These are phyloP conservation scores for Macrophomina phaseolina DNA, from an alignment of 2,329 filamentous ascomycete genomes.

Conservation along the genomic window DNA sequence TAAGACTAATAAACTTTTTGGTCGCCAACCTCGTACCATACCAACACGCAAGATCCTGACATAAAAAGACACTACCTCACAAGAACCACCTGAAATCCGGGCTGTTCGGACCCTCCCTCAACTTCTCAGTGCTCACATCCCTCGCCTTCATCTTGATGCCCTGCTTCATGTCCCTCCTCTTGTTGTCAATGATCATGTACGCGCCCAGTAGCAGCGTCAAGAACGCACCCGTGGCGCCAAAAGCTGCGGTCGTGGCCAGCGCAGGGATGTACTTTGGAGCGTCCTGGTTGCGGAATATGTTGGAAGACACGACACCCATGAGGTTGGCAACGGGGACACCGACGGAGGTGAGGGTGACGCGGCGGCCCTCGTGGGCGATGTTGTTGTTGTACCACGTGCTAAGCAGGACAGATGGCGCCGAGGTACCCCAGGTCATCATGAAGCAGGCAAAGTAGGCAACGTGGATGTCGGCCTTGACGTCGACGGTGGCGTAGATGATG, in stretches of 20 bases:
- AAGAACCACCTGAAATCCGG: constrained; percentile 54
- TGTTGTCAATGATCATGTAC: constrained; percentile 72
- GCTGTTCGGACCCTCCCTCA: constrained; percentile 51
- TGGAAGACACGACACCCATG: constrained; percentile 73
- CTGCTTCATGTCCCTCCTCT: constrained; percentile 61
- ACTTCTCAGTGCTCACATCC: constrained; percentile 53
- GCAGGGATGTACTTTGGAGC: constrained; percentile 63
- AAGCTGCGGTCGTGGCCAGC: constrained; percentile 67
- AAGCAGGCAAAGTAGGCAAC: constrained; percentile 78
- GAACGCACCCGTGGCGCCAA: constrained; percentile 65
- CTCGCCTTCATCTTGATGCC: constrained; percentile 60
- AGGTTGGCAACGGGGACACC: constrained; percentile 77
- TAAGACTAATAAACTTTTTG: too few relatives aligned
- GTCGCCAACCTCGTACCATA: too few relatives aligned
- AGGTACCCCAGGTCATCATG: constrained; percentile 84
- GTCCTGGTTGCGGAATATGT: constrained; percentile 43
- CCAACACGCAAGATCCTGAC: too few relatives aligned
- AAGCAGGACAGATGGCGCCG: constrained; percentile 73
- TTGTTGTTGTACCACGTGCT: constrained; percentile 83
- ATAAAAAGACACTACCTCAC: constrained; percentile 3
- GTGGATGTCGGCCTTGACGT: constrained; percentile 62
- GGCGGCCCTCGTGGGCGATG: constrained; percentile 75
- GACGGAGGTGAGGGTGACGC: constrained; percentile 72
- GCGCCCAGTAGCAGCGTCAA: constrained; percentile 62
- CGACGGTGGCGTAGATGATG: constrained; percentile 75